Evolutionary conservation across 2,329 filamentous ascomycete species (phyloP).

Genomic region (Colletotrichum spinosum): DNA sequence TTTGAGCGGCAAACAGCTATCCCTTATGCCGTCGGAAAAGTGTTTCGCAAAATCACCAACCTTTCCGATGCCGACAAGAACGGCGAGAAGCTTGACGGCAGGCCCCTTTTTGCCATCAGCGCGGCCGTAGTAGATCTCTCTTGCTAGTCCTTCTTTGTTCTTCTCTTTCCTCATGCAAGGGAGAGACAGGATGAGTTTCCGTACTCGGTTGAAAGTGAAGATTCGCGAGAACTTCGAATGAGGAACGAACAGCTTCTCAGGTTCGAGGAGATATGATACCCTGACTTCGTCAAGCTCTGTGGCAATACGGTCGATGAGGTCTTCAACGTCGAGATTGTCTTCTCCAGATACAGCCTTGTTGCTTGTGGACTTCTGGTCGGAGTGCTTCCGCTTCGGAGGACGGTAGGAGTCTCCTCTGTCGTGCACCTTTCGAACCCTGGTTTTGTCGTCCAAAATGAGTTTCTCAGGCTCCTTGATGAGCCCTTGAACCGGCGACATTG

Average conservation of each 20-base stretch:
- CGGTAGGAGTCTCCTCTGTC: no score
- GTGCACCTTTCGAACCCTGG: fast-evolving
- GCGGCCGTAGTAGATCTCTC: background rate
- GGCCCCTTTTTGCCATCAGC: background rate
- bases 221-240: background rate
- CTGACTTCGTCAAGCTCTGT: constrained; percentile 8
- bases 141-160: constrained; percentile 2
- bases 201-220: background rate
- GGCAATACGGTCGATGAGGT: background rate
- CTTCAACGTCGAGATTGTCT: background rate
- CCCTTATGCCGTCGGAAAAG: background rate
- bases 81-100: constrained; percentile 5
- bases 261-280: background rate
- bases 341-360: background rate
- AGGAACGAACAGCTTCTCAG: constrained; percentile 12
- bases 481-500: no score
- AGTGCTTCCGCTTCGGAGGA: background rate
- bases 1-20: constrained; percentile 4
- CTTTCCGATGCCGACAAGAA: background rate
- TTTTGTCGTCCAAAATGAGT: no score
- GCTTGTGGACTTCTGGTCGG: no score
- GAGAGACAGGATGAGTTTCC: background rate
- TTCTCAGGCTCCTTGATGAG: no score
- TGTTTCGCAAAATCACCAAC: background rate
- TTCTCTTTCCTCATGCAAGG: background rate